phyloP scores from a whole-genome alignment of 257 asterid species.

The Ocimum tenuiflorum region DNA sequence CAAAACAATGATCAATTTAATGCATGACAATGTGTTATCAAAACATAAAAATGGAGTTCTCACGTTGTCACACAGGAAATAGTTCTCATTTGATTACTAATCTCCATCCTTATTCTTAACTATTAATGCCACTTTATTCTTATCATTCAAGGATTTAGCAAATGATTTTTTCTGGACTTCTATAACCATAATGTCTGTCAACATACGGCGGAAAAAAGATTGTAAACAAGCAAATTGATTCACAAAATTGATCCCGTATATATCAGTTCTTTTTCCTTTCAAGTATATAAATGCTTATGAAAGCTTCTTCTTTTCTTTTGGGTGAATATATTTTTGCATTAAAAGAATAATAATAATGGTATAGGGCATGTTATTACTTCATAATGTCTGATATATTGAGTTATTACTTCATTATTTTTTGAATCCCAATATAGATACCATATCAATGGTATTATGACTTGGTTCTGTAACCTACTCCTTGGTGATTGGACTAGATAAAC shows the following conservation, averaged over 20 bases:
- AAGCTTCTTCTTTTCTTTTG: not conserved
- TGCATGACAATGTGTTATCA: too few relatives aligned
- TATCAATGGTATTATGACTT: not conserved
- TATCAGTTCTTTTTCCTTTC: not conserved
- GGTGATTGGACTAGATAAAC: not conserved
- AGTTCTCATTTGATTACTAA: too few relatives aligned
- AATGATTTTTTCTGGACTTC: not conserved
- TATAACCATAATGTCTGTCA: not conserved
- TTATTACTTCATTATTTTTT: not conserved
- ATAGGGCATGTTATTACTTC: not conserved
- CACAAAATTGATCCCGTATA: not conserved
- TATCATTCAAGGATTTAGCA: not conserved
- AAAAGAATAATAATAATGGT: not conserved
- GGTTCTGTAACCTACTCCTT: not conserved
- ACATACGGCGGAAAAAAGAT: not conserved
- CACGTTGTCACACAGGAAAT: too few relatives aligned
- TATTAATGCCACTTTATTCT: slow-evolving; percentile 4
- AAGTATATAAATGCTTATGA: not conserved
- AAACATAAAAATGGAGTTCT: too few relatives aligned
- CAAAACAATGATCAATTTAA: too few relatives aligned
- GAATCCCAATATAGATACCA: not conserved
- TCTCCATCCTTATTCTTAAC: too few relatives aligned
- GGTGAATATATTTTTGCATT: not conserved
- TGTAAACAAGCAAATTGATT: not conserved
- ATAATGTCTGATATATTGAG: not conserved